These are phyloP conservation scores for Erodium maritimum DNA, from an alignment of 345 rosid genomes.

Conservation along the genomic window DNA sequence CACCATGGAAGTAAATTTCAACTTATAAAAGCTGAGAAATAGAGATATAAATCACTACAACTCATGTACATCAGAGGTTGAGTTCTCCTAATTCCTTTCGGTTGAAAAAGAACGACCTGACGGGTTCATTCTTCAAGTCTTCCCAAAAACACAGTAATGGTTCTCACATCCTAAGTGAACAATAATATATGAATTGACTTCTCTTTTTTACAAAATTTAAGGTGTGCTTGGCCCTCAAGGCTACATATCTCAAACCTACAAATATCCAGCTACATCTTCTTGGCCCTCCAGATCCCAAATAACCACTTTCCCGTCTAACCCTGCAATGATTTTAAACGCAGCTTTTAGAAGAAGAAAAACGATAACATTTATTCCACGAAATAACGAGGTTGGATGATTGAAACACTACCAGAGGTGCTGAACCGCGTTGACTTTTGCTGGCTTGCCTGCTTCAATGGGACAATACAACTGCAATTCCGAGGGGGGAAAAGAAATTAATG, in stretches of 20 bases:
- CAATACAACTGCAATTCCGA: constrained; percentile 46
- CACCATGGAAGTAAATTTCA: no score
- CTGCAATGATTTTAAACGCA: constrained; percentile 19
- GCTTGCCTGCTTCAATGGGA: constrained; percentile 38
- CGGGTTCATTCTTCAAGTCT: no score
- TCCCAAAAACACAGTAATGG: no score
- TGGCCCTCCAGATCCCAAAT: constrained; percentile 73
- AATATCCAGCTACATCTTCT: constrained; percentile 38
- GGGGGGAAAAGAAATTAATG: background rate
- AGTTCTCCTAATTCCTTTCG: no score
- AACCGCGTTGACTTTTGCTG: constrained; percentile 45
- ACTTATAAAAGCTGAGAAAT: no score
- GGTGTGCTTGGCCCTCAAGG: background rate
- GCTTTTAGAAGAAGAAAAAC: no score
- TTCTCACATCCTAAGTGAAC: no score
- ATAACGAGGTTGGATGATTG: background rate
- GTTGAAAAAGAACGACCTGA: no score
- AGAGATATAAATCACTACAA: no score
- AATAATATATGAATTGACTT: background rate
- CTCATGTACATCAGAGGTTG: no score
- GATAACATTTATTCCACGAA: background rate
- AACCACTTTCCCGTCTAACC: constrained; percentile 81
- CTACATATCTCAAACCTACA: background rate
- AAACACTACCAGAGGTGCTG: constrained; percentile 74
- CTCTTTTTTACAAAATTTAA: background rate